phyloP scores from a whole-genome alignment of 139 green algal genomes.

The Pleodorina starrii region DNA sequence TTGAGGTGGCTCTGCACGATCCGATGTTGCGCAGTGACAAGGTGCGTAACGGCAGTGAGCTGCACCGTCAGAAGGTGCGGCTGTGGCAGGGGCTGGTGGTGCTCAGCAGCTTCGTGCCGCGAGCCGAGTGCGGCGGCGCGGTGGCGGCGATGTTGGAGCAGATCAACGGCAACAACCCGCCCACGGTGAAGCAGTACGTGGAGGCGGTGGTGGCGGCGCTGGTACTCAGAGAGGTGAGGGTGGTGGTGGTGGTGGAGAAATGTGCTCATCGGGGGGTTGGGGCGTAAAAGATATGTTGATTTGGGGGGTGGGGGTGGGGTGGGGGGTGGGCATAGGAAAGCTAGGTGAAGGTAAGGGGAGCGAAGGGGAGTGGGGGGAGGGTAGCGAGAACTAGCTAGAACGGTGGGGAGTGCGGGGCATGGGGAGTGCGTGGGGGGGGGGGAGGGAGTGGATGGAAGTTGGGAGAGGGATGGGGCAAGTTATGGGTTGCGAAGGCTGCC shows the following conservation, averaged over 20 bases:
- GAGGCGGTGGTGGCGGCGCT: slow-evolving; percentile 72
- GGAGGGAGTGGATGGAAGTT: too few relatives aligned
- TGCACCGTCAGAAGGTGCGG: slow-evolving; percentile 80
- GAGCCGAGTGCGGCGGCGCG: neutral
- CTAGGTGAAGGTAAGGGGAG: too few relatives aligned
- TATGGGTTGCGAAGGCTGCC: too few relatives aligned
- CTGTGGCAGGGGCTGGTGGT: slow-evolving; percentile 77
- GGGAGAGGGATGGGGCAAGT: too few relatives aligned
- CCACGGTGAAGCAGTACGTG: slow-evolving; percentile 83
- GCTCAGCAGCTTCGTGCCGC: slow-evolving; percentile 60
- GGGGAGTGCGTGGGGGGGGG: too few relatives aligned
- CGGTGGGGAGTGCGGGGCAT: too few relatives aligned
- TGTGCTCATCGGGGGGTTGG: too few relatives aligned
- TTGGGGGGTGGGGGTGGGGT: too few relatives aligned
- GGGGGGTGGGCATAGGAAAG: too few relatives aligned
- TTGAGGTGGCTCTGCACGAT: slow-evolving; percentile 56
- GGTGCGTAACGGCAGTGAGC: slow-evolving; percentile 50
- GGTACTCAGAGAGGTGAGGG: slow-evolving; percentile 66
- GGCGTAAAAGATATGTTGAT: too few relatives aligned
- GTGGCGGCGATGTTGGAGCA: slow-evolving; percentile 41
- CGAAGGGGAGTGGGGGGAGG: too few relatives aligned
- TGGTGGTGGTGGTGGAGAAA: neutral
- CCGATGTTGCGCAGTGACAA: slow-evolving; percentile 49
- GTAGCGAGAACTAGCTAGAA: too few relatives aligned
- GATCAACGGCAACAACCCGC: slow-evolving; percentile 58